Evolutionary conservation across 345 rosid species (phyloP).

Genomic region (Hypericum androsaemum): DNA sequence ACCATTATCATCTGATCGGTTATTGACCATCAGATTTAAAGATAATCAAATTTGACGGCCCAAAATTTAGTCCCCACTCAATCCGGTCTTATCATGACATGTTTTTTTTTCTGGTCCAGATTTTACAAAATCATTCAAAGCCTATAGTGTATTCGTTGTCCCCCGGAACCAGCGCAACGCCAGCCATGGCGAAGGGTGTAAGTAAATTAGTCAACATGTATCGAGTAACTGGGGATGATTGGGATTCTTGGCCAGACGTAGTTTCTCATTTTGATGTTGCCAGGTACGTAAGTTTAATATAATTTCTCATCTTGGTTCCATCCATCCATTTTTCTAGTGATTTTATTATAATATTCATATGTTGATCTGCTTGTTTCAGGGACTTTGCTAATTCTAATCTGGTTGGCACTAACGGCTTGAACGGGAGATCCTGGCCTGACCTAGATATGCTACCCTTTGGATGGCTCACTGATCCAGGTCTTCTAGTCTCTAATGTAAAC

Average conservation of each 20-base stretch:
- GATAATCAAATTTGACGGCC: too few species aligned
- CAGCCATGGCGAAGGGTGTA: conserved; percentile 67
- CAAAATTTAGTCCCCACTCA: too few species aligned
- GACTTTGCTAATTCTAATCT: conserved; percentile 51
- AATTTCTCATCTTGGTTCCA: too few species aligned
- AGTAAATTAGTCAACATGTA: conserved; percentile 68
- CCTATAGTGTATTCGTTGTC: conserved; percentile 80
- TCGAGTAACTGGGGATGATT: conserved; percentile 85
- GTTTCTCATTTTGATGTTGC: conserved; percentile 67
- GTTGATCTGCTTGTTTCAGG: conserved; percentile 26
- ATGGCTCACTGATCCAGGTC: conserved; percentile 85
- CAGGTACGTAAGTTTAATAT: too few species aligned
- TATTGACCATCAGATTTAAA: too few species aligned
- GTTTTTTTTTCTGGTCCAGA: conserved; percentile 44
- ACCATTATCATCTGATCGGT: conserved; percentile 6
- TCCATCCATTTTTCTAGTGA: too few species aligned
- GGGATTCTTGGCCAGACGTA: conserved; percentile 89
- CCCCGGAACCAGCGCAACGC: conserved; percentile 80
- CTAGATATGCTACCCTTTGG: conserved; percentile 90
- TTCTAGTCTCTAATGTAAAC: conserved; percentile 3
- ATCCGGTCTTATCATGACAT: too few species aligned
- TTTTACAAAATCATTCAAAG: conserved; percentile 51
- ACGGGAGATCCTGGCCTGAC: conserved; percentile 88
- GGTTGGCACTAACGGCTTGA: conserved; percentile 58
- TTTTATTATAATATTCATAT: conserved; percentile 1